Base-by-base conservation (phyloP, 164 flowering plant genomes). In the Aristolochia fimbriata region DNA sequence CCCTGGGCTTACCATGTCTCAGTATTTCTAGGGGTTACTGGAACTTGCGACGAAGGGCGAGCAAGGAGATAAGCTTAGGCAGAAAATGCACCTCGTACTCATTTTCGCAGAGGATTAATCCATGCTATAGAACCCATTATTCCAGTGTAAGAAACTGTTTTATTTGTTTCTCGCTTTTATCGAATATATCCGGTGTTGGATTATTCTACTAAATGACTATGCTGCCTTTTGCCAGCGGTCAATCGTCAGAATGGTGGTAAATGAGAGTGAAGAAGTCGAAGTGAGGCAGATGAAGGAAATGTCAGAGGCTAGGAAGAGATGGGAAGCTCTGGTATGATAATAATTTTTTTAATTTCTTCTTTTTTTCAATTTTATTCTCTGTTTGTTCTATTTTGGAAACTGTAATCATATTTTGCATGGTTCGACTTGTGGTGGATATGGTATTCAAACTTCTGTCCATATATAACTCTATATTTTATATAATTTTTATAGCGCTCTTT, bases 231-330 rank as follows among this genome's bases (percentile, higher is more conserved):
- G 17, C 48, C 56, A 51, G 57, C 41, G 49, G 4, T 52, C 22
- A n/a, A 45, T 15, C 15, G 65, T 62, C 21, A 43, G 48, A 23
- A 62, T 62, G 57, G 57, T 37, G 45, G 57, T 14, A 49, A 55
- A 62, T 14, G 50, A 22, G 23, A 80, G 58, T 7, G 93, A 80
- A 57, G 96, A 93, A 23, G 83, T 71, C 51, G 83, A 81, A 55
- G 64, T 83, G 74, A 80, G 76, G 81, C 97, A 93, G 72, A 69
- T 82, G 88, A 90, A 76, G 68, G 97, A 86, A 63, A 82, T 93
- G 97, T 83, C 94, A 76, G 94, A 94, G 30, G 97, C 97, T 6
- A 83, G 77, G 71, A 89, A 85, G 77, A 83, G 99, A 89, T 93
- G 99, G 99, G 98, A 93, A 30, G 72, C 90, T 74, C 65, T 89